Evolutionary conservation across 2,329 filamentous ascomycete species (phyloP).

Genomic region (Exophiala oligosperma): DNA sequence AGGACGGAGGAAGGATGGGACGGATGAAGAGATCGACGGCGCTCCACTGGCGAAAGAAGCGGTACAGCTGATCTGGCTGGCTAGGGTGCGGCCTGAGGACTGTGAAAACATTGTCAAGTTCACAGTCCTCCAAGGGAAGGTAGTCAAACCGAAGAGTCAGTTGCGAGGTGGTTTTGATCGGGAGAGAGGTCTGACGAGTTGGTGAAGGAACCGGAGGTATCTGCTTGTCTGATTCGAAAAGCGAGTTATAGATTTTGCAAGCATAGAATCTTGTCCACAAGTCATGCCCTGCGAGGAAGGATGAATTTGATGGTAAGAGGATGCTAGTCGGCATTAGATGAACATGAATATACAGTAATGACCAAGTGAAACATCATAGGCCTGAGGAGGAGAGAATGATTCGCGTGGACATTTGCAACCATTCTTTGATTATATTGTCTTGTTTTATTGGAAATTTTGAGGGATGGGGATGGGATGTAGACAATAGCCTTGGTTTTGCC

Average conservation of each 20-base stretch:
- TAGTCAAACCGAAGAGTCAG: slow-evolving; percentile 85
- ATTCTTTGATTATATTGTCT: too few relatives aligned
- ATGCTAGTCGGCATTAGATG: background rate
- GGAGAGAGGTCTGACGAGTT: slow-evolving; percentile 76
- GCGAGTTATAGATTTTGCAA: too few relatives aligned
- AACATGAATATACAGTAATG: background rate
- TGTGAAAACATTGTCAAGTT: slow-evolving; percentile 89
- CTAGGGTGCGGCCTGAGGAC: slow-evolving; percentile 79
- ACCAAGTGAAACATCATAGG: background rate
- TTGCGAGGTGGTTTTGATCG: slow-evolving; percentile 89
- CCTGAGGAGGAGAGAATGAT: too few relatives aligned
- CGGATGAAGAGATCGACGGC: slow-evolving; percentile 32
- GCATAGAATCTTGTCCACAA: too few relatives aligned
- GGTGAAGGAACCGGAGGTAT: slow-evolving; percentile 53
- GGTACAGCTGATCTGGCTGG: slow-evolving; percentile 90
- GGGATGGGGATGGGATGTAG: slow-evolving; percentile 14
- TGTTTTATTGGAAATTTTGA: background rate
- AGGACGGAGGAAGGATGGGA: slow-evolving; percentile 39
- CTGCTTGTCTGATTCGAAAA: too few relatives aligned
- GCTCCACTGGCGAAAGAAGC: slow-evolving; percentile 52
- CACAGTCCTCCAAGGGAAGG: slow-evolving; percentile 88
- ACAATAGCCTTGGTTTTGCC: slow-evolving; percentile 29
- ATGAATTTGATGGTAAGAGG: background rate
- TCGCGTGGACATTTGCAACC: too few relatives aligned
- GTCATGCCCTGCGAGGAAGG: too few relatives aligned